Conservation (phyloP, 352 stramenopile genomes). For the Aphanomyces stellatus region DNA sequence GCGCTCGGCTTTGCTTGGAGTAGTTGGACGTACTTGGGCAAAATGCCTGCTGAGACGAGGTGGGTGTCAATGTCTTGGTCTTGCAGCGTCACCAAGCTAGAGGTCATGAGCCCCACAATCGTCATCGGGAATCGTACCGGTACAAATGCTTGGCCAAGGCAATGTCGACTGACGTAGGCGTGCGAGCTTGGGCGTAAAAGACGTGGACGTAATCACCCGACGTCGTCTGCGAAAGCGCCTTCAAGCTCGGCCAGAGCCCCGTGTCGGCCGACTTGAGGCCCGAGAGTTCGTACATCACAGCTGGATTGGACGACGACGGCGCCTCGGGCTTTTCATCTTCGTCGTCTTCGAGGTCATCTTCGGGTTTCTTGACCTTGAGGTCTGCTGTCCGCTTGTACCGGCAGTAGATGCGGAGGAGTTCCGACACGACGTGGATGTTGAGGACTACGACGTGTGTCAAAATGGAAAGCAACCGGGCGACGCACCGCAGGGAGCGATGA, state of each 20-base stretch:
- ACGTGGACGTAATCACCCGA: constrained; percentile 40
- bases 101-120: neutral
- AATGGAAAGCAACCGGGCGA: neutral
- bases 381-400: constrained; percentile 41
- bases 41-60: constrained; percentile 47
- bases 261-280: constrained; percentile 39
- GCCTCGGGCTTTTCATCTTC: constrained; percentile 48
- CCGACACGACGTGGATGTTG: constrained; percentile 63
- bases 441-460: constrained; percentile 32
- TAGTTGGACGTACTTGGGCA: constrained; percentile 58
- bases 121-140: constrained; percentile 17
- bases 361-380: constrained; percentile 8
- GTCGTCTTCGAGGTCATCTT: constrained; percentile 16
- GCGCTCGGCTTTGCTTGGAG: constrained; percentile 58
- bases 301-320: constrained; percentile 45
- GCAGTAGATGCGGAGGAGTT: constrained; percentile 53
- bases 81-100: constrained; percentile 49
- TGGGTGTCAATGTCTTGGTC: constrained; percentile 50
- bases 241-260: constrained; percentile 49
- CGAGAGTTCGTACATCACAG: constrained; percentile 76
- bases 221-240: constrained; percentile 36
- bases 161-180: constrained; percentile 71
- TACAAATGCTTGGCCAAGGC: constrained; percentile 75
- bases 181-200: constrained; percentile 28
- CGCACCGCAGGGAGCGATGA: constrained; percentile 14